Base-by-base conservation (phyloP, 2,329 filamentous ascomycete species). In the Xylaria sp. region DNA sequence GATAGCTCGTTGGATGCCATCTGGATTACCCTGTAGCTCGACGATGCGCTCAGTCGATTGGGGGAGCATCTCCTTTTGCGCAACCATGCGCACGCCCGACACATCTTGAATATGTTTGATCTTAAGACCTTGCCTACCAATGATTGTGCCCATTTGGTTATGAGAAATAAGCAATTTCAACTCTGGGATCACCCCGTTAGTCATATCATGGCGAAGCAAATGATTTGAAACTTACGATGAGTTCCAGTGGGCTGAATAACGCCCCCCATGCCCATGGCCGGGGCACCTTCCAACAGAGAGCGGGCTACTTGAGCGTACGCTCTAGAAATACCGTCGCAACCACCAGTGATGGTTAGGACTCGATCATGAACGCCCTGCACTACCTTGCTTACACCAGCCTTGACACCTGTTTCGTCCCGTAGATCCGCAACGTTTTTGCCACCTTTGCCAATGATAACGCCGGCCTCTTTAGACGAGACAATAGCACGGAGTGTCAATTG, bases 71-170 rank as follows among this genome's bases (percentile, higher is more conserved):
- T 99, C 96, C 84, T 99, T 99, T 82, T 99, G 96, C 48, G 96
- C 96, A 57, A 99, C 94, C 96, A 99, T 99, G 79, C 96, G 94
- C 67, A 98, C 96, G 72, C 94, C 94, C 4, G 96, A 98, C 34
- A 90, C 91, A 80, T 99, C 96, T 81, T 99, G 96, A 75, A 99
- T 99, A 80, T 98, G 93, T 88, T 99, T 99, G 86, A 99, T 99
- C 86, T 98, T 99, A 74, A 98, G 87, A 68, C 96, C 96, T 81
- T 97, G 93, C 73, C 94, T 90, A 76, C 96, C 96, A 79, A 99
- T 99, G 83, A 99, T 98, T 77, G 96, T 99, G 71, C 96, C 96
- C 96, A 99, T 99, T 83, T 99, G 96, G 81, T 98, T 98, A 85
- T 99, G 95, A 39, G 96, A 99, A 81, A 99, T 98, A 79, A 99